Evolutionary conservation across 116 monocot genomes (phyloP), one percentile per base, ranked within the genome.

Genomic region (Posidonia oceanica): DNA sequence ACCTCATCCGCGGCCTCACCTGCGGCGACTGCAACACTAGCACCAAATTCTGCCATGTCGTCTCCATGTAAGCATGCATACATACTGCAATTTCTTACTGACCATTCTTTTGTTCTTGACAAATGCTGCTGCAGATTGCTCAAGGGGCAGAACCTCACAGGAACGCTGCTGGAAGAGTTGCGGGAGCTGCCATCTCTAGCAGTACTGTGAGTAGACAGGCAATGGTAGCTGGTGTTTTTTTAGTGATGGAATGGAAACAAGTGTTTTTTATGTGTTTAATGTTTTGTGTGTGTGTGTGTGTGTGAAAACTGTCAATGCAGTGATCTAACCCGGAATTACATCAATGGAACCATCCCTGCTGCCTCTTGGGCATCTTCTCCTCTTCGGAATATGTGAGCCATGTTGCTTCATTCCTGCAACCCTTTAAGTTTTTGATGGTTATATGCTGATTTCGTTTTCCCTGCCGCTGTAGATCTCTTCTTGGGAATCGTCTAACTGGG

Each of bases 251-350:
- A 44, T 5, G 44, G 44, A 2, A 44, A 44, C 44, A 23, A 51
- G 52, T 48, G 68, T 40, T 6, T 23, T 7, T 53, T 10, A 68
- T 51, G 4, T 48, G 52, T 29, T 68, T 68, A 29, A 52, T 68
- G 21, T 2, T 52, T 52, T 15, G 48, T 7, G 13, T 68, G 41
- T 68, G 16, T 14, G 48, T 38, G 44, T n/a, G n/a, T n/a, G n/a
- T n/a, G n/a, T n/a, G n/a, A n/a, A 48, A 48, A 48, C 12, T 10
- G 44, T 21, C 6, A 7, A 39, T 55, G 53, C 81, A 87, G 87
- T 23, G 76, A 87, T 66, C 78, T 87, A 10, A 55, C 75, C 11
- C 73, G 76, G 42, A 87, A 87, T 74, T 76, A 78, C 72, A 72
- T 87, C 17, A 80, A 40, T 74, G 84, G 84, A 52, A 64, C 72